Percentiles rank a stretch among this genome's conserved stretches.
Evolutionary conservation across 2,329 filamentous ascomycete species (phyloP).

Genomic region (Sclerotinia borealis): DNA sequence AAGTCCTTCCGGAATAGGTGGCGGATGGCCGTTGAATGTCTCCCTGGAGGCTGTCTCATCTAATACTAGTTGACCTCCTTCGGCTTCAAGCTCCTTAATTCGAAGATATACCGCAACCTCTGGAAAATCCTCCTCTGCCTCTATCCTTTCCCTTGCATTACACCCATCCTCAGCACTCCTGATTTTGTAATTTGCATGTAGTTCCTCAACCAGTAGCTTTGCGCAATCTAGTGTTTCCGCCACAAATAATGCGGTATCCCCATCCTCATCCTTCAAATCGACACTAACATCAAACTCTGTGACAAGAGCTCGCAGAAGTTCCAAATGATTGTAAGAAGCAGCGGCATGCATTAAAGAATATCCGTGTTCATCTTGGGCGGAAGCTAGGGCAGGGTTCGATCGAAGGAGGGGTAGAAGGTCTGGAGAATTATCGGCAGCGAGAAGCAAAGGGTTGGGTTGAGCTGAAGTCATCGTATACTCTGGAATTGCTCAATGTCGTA

Average conservation of each 20-base stretch:
- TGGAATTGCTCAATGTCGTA: background rate
- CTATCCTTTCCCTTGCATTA: constrained; percentile 76
- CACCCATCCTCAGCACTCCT: constrained; percentile 64
- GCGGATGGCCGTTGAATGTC: constrained; percentile 36
- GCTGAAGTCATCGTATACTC: constrained; percentile 14
- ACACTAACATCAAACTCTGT: constrained; percentile 71
- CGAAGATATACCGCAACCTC: constrained; percentile 67
- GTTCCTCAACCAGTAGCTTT: constrained; percentile 72
- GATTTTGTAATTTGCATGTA: constrained; percentile 61
- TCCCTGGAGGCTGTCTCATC: background rate
- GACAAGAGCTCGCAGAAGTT: constrained; percentile 70
- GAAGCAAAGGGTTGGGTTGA: constrained; percentile 57
- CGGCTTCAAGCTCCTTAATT: constrained; percentile 30
- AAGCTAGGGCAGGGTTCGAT: constrained; percentile 68
- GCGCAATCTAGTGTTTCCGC: constrained; percentile 76
- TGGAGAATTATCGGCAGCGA: constrained; percentile 76
- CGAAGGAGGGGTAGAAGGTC: constrained; percentile 69
- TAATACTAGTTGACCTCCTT: background rate
- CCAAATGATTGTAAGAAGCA: constrained; percentile 82
- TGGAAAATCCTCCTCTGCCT: constrained; percentile 70
- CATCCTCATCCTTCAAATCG: constrained; percentile 82
- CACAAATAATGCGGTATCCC: constrained; percentile 93
- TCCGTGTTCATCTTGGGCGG: constrained; percentile 79
- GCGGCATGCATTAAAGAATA: constrained; percentile 94
- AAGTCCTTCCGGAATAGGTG: constrained; percentile 68